Evolutionary conservation across 73 alveolate species (phyloP).

Genomic region (Symbiodinium pilosum): DNA sequence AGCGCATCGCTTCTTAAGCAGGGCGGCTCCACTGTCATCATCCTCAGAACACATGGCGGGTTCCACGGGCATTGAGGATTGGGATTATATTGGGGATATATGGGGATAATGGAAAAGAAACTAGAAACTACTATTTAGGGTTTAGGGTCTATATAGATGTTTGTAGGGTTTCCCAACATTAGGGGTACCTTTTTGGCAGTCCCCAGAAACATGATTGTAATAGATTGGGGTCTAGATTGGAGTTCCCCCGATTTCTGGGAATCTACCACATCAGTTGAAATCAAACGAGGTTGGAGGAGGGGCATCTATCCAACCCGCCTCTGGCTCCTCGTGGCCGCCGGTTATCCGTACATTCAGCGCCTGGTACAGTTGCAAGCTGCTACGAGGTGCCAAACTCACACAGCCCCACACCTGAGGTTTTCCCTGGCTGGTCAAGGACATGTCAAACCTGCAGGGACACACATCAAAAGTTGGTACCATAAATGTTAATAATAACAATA

Average conservation of each 20-base stretch:
- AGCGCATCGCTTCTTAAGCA: not conserved
- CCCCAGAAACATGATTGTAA: too few species aligned
- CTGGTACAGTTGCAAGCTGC: not conserved
- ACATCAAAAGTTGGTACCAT: too few species aligned
- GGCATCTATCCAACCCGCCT: too few species aligned
- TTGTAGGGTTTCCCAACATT: too few species aligned
- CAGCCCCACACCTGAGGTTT: constrained; percentile 47
- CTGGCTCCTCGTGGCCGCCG: constrained; percentile 83
- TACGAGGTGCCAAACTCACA: not conserved
- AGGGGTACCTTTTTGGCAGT: too few species aligned
- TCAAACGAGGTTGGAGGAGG: not conserved
- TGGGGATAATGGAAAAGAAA: too few species aligned
- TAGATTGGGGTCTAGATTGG: not conserved
- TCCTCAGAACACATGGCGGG: not conserved
- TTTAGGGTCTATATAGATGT: not conserved
- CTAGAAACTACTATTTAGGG: too few species aligned
- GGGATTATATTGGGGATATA: too few species aligned
- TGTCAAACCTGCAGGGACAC: constrained; percentile 40
- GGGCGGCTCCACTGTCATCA: constrained; percentile 11
- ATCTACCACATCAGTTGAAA: too few species aligned
- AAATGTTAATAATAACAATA: too few species aligned
- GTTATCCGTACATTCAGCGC: constrained; percentile 72
- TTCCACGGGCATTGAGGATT: not conserved
- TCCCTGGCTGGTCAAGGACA: constrained; percentile 92
- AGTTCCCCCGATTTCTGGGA: not conserved